These are phyloP conservation scores for Cerrena zonata DNA, from an alignment of 1,284 basidiomycete genomes.

Conservation along the genomic window DNA sequence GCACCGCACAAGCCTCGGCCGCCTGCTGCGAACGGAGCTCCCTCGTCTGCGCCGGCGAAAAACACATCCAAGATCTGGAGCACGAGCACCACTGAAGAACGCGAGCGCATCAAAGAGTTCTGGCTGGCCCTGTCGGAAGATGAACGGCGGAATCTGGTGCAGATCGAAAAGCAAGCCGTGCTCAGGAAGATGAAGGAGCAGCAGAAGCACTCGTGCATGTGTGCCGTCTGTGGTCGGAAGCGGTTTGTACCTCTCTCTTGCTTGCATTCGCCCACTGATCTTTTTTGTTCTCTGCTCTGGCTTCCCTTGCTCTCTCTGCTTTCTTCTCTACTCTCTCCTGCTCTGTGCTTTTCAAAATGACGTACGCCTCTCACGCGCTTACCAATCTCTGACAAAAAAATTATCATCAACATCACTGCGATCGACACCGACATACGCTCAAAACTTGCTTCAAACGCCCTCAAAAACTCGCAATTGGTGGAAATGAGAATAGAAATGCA, in stretches of 20 bases:
- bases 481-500: constrained; percentile 59
- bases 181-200: constrained; percentile 98
- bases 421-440: constrained; percentile 8
- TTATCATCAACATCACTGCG: constrained; percentile 1
- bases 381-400: neutral
- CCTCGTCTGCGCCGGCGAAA: constrained; percentile 4
- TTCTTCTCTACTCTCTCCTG: neutral
- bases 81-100: constrained; percentile 84
- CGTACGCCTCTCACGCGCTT: neutral
- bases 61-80: constrained; percentile 77
- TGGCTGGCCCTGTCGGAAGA: constrained; percentile 88
- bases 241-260: constrained; percentile 56
- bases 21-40: constrained; percentile 34
- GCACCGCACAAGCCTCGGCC: constrained; percentile 42
- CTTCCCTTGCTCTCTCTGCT: constrained; percentile 8
- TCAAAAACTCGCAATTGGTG: too few relatives aligned
- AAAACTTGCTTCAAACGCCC: constrained; percentile 5
- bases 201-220: constrained; percentile 91
- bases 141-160: constrained; percentile 85
- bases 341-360: neutral
- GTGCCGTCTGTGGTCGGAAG: constrained; percentile 95
- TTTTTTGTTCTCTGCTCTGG: constrained; percentile 18
- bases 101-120: constrained; percentile 95
- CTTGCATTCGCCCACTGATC: constrained; percentile 34
- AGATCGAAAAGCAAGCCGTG: constrained; percentile 96